These are phyloP conservation scores for Talaromyces sp. DNA, from an alignment of 2,329 filamentous ascomycete species.

Conservation along the genomic window DNA sequence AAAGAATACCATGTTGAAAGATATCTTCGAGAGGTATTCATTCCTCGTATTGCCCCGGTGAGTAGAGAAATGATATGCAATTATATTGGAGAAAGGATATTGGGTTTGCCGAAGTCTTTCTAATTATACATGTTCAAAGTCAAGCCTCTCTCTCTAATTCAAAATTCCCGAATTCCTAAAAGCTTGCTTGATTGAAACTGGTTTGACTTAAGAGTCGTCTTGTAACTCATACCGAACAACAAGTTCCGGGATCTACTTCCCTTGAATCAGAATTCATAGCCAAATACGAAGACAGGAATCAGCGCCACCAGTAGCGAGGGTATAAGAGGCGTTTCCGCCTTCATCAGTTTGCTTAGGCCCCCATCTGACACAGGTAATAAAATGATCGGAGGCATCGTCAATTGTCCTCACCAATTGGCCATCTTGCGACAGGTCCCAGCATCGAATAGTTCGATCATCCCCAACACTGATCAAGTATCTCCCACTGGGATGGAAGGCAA, in stretches of 20 bases:
- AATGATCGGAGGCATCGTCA: slow-evolving; percentile 74
- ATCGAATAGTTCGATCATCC: slow-evolving; percentile 87
- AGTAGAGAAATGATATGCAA: slow-evolving; percentile 51
- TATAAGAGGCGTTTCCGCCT: not conserved
- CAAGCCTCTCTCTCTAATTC: no score
- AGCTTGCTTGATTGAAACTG: no score
- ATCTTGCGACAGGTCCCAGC: slow-evolving; percentile 88
- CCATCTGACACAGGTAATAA: slow-evolving; percentile 84
- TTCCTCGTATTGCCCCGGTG: slow-evolving; percentile 61
- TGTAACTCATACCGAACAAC: no score
- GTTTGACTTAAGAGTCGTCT: no score
- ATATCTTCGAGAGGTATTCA: slow-evolving; percentile 59
- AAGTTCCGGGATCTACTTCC: no score
- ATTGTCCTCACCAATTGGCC: slow-evolving; percentile 84
- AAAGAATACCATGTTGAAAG: slow-evolving; percentile 63
- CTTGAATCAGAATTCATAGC: not conserved
- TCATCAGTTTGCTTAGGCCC: slow-evolving; percentile 57
- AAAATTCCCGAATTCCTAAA: no score
- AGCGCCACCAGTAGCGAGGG: not conserved
- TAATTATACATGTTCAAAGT: slow-evolving; percentile 10
- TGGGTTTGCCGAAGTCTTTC: slow-evolving; percentile 41
- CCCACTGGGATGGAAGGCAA: slow-evolving; percentile 86
- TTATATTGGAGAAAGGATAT: slow-evolving; percentile 41
- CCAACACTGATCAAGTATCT: slow-evolving; percentile 82
- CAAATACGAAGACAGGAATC: not conserved